phyloP scores from a whole-genome alignment of 2,329 filamentous ascomycete genomes.

The Pseudocercospora fijiensis region DNA sequence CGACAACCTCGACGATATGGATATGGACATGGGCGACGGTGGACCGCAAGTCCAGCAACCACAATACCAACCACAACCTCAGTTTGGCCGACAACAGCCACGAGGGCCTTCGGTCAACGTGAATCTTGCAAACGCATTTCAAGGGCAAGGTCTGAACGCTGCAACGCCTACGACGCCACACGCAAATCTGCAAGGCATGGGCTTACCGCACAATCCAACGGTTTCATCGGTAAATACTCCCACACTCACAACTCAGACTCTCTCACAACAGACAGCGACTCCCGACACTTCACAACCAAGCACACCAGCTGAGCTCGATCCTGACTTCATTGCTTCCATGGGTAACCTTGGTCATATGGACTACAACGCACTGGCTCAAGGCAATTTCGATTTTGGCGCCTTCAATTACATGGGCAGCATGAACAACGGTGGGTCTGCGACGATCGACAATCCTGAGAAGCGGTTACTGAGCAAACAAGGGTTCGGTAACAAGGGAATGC shows the following conservation, averaged over 20 bases:
- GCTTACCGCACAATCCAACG: constrained; percentile 87
- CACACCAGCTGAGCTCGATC: constrained; percentile 70
- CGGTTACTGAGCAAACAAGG: constrained; percentile 81
- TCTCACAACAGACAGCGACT: constrained; percentile 59
- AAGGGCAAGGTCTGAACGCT: constrained; percentile 71
- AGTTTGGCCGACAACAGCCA: constrained; percentile 57
- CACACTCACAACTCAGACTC: constrained; percentile 76
- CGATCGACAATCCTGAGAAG: constrained; percentile 92
- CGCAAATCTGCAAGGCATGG: constrained; percentile 62
- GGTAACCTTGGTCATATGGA: constrained; percentile 41
- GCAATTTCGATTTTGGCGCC: constrained; percentile 39
- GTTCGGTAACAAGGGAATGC: constrained; percentile 53
- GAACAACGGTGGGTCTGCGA: constrained; percentile 49
- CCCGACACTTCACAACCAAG: constrained; percentile 68
- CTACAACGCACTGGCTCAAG: constrained; percentile 40
- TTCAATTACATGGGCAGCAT: constrained; percentile 61
- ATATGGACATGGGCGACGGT: constrained; percentile 96
- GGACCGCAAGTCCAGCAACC: constrained; percentile 51
- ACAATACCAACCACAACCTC: constrained; percentile 47
- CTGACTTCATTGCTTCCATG: constrained; percentile 39
- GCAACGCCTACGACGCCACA: constrained; percentile 86
- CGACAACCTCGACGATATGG: constrained; percentile 82
- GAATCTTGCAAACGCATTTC: constrained; percentile 69
- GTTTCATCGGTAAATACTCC: constrained; percentile 97
- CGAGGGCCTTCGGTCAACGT: constrained; percentile 73